These are phyloP conservation scores for Fraxinus paxiana DNA, from an alignment of 305 asterid genomes.

Conservation along the genomic window DNA sequence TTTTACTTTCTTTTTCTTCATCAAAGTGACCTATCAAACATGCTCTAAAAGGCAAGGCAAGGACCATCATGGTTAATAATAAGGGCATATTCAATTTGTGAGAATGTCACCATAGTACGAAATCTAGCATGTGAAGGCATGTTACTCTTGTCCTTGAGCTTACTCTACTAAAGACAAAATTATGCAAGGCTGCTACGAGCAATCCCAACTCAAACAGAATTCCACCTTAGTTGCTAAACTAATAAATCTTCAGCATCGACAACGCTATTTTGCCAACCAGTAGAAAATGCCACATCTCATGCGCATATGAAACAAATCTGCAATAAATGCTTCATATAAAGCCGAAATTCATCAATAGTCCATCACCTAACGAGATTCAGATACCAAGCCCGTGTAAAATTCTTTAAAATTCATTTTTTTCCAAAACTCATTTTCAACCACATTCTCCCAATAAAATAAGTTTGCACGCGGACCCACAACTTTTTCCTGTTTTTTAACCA, in stretches of 20 bases:
- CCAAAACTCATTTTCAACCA: background rate
- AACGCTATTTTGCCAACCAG: background rate
- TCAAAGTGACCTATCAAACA: background rate
- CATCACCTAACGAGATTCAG: background rate
- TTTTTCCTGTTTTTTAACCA: background rate
- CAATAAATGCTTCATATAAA: background rate
- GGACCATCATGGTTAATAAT: conserved; percentile 9
- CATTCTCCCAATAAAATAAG: background rate
- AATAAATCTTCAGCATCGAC: background rate
- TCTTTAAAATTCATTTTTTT: background rate
- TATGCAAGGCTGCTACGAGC: background rate
- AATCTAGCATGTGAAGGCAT: conserved; percentile 27
- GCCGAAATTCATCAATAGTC: background rate
- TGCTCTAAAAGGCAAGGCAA: conserved; percentile 13
- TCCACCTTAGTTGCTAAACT: background rate
- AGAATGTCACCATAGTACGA: background rate
- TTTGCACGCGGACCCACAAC: background rate
- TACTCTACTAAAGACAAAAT: background rate
- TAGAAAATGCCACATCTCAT: background rate
- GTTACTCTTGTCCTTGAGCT: conserved; percentile 20
- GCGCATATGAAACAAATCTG: background rate
- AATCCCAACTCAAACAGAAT: background rate
- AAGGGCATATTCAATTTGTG: background rate
- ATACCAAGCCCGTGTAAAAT: background rate
- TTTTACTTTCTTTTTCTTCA: background rate